Percentiles rank a stretch among this genome's conserved stretches.
phyloP scores from a whole-genome alignment of 2,329 filamentous ascomycete genomes.

The Arthroderma sp. region DNA sequence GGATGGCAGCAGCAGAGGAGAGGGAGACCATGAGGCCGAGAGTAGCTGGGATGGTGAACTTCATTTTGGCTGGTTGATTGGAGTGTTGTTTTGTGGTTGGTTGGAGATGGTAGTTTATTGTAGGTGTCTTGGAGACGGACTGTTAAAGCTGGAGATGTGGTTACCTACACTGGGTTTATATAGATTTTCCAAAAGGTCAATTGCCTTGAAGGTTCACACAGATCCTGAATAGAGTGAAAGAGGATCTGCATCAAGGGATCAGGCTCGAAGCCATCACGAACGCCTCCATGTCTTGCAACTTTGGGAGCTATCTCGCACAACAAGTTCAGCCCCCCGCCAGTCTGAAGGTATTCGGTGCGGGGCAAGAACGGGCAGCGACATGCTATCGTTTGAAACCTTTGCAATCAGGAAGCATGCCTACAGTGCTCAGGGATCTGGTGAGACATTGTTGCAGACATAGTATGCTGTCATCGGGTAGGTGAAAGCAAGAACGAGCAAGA shows the following conservation, averaged over 20 bases:
- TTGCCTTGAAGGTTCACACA: neutral
- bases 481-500: neutral
- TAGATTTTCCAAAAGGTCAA: neutral
- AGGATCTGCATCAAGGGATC: neutral
- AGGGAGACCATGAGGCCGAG: slow-evolving; percentile 17
- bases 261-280: neutral
- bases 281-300: neutral
- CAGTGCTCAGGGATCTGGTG: neutral
- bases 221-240: neutral
- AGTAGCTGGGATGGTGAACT: slow-evolving; percentile 16
- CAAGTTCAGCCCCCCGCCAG: neutral
- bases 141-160: neutral
- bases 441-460: neutral
- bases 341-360: neutral
- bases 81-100: too few relatives aligned
- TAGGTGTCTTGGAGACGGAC: too few relatives aligned
- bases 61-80: slow-evolving; percentile 9
- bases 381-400: neutral
- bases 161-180: neutral
- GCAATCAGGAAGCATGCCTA: neutral
- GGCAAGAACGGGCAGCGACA: neutral
- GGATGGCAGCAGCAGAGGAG: slow-evolving; percentile 14
- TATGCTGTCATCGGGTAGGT: neutral
- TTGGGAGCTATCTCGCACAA: neutral
- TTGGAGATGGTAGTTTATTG: too few relatives aligned